Evolutionary conservation across 108 stramenopile species (phyloP), one percentile per base, ranked within the genome.

Genomic region (Aurantiochytrium sp.): DNA sequence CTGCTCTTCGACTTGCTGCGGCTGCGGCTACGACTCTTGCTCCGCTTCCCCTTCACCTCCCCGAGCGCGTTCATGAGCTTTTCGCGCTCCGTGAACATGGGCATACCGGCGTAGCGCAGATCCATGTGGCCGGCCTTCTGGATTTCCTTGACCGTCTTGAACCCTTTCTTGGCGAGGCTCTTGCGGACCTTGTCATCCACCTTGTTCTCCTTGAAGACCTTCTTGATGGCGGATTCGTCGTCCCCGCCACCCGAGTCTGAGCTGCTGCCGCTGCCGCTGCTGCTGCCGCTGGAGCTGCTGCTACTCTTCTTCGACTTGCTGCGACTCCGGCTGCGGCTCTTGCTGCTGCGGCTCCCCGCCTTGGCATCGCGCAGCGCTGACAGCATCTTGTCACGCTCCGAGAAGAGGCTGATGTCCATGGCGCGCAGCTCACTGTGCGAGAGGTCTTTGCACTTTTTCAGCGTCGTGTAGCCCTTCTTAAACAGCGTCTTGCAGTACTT

Each of bases 11-110:
- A 48, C n/a, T 48, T 41, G 45, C 73, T 81, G 24, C 73, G 73
- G 45, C 73, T 81, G 73, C 73, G 73, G 73, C 73, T 81, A 12
- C 73, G 73, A 24, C 73, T 1, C 12, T 48, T 41, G n/a, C n/a
- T n/a, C n/a, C n/a, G n/a, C n/a, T n/a, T n/a, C n/a, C n/a, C n/a
- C n/a, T n/a, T n/a, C n/a, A n/a, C n/a, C 39, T 81, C 73, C 73
- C 24, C 10, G 24, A 81, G 32, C 10, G 73, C 73, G 0, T 2
- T 81, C 19, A 81, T 41, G 17, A 81, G 6, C 32, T 42, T 37
- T 0, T 81, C 73, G 2, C 73, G 73, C 12, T 42, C 2, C n/a
- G 73, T 30, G 73, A 22, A 81, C 6, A 48, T 6, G 19, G 1
- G 0, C 21, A 81, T 3, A 6, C 73, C 73, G 12, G 73, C 73